Evolutionary conservation across 116 monocot genomes (phyloP).

Genomic region (Cymodocea nodosa): DNA sequence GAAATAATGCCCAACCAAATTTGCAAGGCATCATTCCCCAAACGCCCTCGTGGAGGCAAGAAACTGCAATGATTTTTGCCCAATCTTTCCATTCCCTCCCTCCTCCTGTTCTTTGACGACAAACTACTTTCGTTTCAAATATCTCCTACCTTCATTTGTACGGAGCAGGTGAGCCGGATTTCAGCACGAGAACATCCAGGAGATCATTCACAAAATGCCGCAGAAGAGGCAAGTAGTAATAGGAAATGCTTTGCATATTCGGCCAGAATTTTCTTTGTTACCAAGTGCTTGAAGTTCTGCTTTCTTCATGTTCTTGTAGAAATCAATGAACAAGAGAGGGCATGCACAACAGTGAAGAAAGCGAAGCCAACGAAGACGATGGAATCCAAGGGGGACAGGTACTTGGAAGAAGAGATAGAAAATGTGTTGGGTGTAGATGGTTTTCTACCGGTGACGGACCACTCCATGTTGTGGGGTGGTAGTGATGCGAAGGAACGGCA

Average conservation of each 20-base stretch:
- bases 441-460: no score
- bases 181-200: no score
- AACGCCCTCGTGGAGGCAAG: constrained; percentile 2
- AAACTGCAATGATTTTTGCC: neutral
- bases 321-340: neutral
- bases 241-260: no score
- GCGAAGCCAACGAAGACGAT: neutral
- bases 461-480: neutral
- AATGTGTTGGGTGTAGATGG: neutral
- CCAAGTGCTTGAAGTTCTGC: no score
- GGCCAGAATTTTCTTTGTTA: no score
- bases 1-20: constrained; percentile 22
- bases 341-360: neutral
- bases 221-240: no score
- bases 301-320: neutral
- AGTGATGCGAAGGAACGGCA: neutral
- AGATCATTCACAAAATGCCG: no score
- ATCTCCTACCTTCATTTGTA: no score
- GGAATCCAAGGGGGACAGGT: constrained; percentile 33
- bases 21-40: neutral
- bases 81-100: no score
- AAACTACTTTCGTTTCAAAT: no score
- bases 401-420: constrained; percentile 22
- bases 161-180: no score
- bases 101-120: no score